Base-by-base conservation (phyloP, 2,329 filamentous ascomycete species). In the Paecilomyces sp. region DNA sequence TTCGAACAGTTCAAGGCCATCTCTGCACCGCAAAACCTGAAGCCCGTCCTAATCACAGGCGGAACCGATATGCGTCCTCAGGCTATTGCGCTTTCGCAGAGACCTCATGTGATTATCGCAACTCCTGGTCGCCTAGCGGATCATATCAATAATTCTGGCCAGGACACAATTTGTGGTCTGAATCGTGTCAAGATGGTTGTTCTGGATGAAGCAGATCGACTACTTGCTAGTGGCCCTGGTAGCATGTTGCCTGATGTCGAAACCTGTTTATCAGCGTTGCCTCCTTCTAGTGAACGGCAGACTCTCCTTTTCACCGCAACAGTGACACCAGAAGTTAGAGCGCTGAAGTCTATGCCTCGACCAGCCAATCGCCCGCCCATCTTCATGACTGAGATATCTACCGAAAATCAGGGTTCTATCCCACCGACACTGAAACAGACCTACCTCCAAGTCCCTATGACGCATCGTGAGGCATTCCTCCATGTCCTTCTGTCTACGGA, bases 291-390 rank as follows among this genome's bases (percentile, higher is more conserved):
- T 1, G 81, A 91, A 69, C 85, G 94, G n/a, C 92, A 99, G 74
- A 99, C 93, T 0, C 85, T 96, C 15, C 84, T 99, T 2, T 99
- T 99, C 78, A 99, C 94, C 8, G 94, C 94, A 15, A 99, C 94
- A 1, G 87, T 99, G 52, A 97, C 94, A 0, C 87, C 91, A 2
- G 93, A 97, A 78, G 92, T 99, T 3, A 86, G 91, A 56, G 90
- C 91, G 2, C 78, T 97, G 61, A 94, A 96, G 74, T 84, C 89
- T 60, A 85, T 90, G 78, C 88, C 91, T 8, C 80, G 85, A 47
- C 82, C 86, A 52, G 81, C 85, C 1, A 86, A 85, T 57, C 88
- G 90, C 62, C 86, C 85, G 57, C 88, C 91, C 1, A 87, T 96
- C 41, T 96, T 93, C 74, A 84, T 97, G 31, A 96, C 91, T 69